Conservation (phyloP, 352 stramenopile species). For the Paralagenidium karlingii region DNA sequence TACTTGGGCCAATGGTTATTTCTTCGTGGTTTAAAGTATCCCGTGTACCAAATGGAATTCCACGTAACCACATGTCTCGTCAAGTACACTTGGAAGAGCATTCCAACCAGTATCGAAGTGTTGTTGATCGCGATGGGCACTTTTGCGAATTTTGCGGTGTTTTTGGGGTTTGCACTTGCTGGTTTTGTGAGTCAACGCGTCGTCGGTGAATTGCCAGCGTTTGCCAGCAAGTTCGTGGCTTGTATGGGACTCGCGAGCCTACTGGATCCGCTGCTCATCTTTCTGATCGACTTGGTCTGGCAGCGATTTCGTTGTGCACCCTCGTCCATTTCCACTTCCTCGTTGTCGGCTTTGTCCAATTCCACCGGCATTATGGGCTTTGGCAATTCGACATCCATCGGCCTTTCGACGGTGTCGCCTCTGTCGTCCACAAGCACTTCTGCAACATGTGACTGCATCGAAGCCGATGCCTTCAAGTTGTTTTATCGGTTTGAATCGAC, state of each 20-base stretch:
- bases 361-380: background rate
- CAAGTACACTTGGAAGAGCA: slow-evolving; percentile 73
- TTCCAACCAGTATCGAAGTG: slow-evolving; percentile 52
- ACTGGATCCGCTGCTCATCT: slow-evolving; percentile 72
- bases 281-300: slow-evolving; percentile 56
- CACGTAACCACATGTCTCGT: slow-evolving; percentile 51
- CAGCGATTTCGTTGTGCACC: slow-evolving; percentile 68
- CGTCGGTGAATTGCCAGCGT: slow-evolving; percentile 53
- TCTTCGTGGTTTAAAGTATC: slow-evolving; percentile 37
- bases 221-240: slow-evolving; percentile 64
- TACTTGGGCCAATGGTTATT: slow-evolving; percentile 83
- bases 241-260: slow-evolving; percentile 61
- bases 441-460: slow-evolving; percentile 36
- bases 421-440: slow-evolving; percentile 4
- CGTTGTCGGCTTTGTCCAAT: slow-evolving; percentile 23
- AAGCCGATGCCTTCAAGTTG: slow-evolving; percentile 85
- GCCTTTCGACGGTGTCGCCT: background rate
- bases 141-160: slow-evolving; percentile 37
- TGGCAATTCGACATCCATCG: background rate
- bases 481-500: slow-evolving; percentile 60
- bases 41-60: slow-evolving; percentile 72
- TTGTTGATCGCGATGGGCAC: slow-evolving; percentile 45
- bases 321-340: slow-evolving; percentile 21
- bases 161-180: slow-evolving; percentile 23
- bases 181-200: slow-evolving; percentile 24